Base-by-base conservation (phyloP, 805 yeast genomes). In the Candida maris region DNA sequence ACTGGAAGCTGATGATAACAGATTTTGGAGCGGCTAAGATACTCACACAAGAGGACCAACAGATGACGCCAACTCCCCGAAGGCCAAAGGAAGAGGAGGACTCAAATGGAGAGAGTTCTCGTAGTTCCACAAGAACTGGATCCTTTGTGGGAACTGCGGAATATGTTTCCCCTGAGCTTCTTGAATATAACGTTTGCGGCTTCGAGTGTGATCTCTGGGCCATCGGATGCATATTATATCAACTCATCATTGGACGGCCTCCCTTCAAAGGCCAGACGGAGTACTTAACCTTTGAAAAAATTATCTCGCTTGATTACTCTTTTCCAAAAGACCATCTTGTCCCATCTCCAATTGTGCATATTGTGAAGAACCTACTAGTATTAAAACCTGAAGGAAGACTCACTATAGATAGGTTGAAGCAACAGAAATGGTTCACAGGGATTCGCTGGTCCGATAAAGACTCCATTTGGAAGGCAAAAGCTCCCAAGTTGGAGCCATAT, bases 101-200 rank as follows among this genome's bases (percentile, higher is more conserved):
- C 18, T 39, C 42, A 10, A 26, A 24, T 14, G 46, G 44, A 5
- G 49, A 35, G 13, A 40, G 34, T 31, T 42, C 51, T 16, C 41
- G 56, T 59, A 20, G 72, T 60, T 68, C 52, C 26, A 50, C 57
- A 18, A 39, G 57, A 17, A 64, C 78, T 17, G 84, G 85, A 5
- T 88, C 97, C 0, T 93, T 91, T 66, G 97, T 91, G 3, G 98
- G 98, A 0, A 91, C 98, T 1, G 97, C 97, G 0, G 97, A 89
- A 56, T 89, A 89, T 54, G 96, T 93, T 3, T 81, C 95, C 0
- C 98, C 97, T 0, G 98, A 93, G 58, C 65, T 93, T 27, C 66
- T 93, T 32, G 73, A 79, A 32, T 71, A 75, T 50, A 93, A 91
- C 57, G 68, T 73, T 24, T 86, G 95, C 54, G 93, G 95, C 14